Conservation (phyloP, 73 alveolate species). For the Symbiodinium natans region DNA sequence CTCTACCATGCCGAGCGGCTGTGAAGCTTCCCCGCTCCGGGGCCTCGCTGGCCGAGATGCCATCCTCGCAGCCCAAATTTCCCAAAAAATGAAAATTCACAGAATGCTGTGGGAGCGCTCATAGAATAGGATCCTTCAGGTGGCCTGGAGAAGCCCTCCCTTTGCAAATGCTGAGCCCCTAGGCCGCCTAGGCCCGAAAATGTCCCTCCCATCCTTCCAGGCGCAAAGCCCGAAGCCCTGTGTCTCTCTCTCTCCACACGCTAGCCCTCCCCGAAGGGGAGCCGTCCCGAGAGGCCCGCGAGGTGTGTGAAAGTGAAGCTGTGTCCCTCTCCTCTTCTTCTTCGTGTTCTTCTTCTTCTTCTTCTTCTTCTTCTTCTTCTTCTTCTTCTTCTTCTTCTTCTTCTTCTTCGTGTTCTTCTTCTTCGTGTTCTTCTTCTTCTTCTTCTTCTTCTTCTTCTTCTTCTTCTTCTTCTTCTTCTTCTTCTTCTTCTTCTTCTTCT, state of each 20-base stretch:
- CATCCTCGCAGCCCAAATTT: background rate
- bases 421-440: background rate
- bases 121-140: no score
- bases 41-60: background rate
- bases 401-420: background rate
- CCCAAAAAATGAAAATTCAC: no score
- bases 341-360: background rate
- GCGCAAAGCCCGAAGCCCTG: no score
- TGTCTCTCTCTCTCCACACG: no score
- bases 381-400: background rate
- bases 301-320: no score
- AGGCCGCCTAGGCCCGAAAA: no score
- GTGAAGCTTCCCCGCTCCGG: background rate
- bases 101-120: no score
- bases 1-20: background rate
- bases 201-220: no score
- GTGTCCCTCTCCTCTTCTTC: background rate
- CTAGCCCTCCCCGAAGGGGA: no score
- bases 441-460: background rate
- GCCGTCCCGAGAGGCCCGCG: no score
- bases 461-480: background rate
- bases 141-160: no score
- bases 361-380: background rate
- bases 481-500: background rate
- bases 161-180: no score